A percentile compares a stretch with the other conserved stretches of the same genome.
Evolutionary conservation across 306 rosid species (phyloP).

Genomic region (Lathyrus oleraceus): DNA sequence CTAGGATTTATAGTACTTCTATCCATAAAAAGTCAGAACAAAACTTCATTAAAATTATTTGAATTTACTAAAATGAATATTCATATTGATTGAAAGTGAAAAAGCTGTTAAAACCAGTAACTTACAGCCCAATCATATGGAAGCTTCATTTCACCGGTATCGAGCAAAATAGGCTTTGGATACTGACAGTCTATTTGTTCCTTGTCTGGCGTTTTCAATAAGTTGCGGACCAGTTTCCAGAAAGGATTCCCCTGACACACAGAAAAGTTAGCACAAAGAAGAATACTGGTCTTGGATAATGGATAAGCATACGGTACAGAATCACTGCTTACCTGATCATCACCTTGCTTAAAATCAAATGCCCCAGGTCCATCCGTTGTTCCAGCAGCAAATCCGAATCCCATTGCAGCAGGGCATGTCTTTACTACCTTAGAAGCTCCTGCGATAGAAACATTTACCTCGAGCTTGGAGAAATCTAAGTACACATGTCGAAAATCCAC

Average conservation of each 20-base stretch:
- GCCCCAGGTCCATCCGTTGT: constrained; percentile 99
- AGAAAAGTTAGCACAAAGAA: constrained; percentile 32
- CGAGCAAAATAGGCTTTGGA: constrained; percentile 95
- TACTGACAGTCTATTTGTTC: constrained; percentile 78
- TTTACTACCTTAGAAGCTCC: constrained; percentile 60
- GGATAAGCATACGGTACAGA: constrained; percentile 8
- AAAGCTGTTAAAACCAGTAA: constrained; percentile 26
- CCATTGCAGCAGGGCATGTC: constrained; percentile 99
- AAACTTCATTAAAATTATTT: constrained; percentile 1
- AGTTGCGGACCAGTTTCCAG: constrained; percentile 77
- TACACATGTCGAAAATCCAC: constrained; percentile 80
- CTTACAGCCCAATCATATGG: constrained; percentile 99
- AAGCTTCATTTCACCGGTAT: constrained; percentile 92
- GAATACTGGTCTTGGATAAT: constrained; percentile 20
- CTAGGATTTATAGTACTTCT: constrained; percentile 6
- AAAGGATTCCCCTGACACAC: constrained; percentile 79
- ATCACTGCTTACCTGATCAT: constrained; percentile 62
- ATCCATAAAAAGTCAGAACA: neutral
- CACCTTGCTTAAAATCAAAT: constrained; percentile 94
- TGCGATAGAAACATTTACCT: constrained; percentile 56
- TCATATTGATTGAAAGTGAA: constrained; percentile 7
- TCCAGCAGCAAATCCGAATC: constrained; percentile 96
- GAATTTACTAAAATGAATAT: neutral
- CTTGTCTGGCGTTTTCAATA: constrained; percentile 67
- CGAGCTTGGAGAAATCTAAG: constrained; percentile 80